Base-by-base conservation (phyloP, 2,329 filamentous ascomycete species). In the Cladosporium oxysporum region DNA sequence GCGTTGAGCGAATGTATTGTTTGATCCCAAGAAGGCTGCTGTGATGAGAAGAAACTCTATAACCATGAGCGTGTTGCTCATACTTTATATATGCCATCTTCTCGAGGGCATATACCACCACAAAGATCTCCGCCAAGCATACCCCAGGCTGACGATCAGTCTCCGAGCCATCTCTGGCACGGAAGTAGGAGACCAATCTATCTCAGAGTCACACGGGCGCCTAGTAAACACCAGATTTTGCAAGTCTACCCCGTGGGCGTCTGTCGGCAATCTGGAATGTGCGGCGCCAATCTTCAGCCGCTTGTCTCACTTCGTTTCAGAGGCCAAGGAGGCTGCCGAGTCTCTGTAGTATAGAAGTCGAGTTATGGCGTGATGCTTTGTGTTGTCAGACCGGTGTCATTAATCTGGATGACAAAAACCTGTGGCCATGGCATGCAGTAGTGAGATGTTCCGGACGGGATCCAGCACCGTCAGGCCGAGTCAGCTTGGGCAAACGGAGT, bases 91-190 rank as follows among this genome's bases (percentile, higher is more conserved):
- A 63, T 55, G 31, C 35, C 23, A 21, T 41, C 14, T 14, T 14
- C 23, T 33, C 5, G 23, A 53, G 12, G 29, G 60, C 11, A 26
- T 55, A 44, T 31, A 53, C 47, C 31, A 53, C 29, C 14, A 18
- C 49, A 55, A 29, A 29, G 16, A 29, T 53, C 18, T 12, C 21
- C 50, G 55, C 63, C 63, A 65, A 65, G 63, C 26, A 23, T 58
- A 47, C 60, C 58, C 63, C 55, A 53, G 63, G 26, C 63, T 58
- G 55, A 33, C 37, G 55, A 21, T 52, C 55, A 53, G 14, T 33
- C 55, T 60, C 58, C 63, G 55, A 21, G 28, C 44, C 58, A 53
- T 58, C 41, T 65, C 63, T 53, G 63, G 63, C 55, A 65, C 63
- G 63, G 63, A 60, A 41, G 44, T 49, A 29, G 28, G 4, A 41